Base-by-base conservation (phyloP, 2,329 filamentous ascomycete species). In the Aspergillus nomiae region DNA sequence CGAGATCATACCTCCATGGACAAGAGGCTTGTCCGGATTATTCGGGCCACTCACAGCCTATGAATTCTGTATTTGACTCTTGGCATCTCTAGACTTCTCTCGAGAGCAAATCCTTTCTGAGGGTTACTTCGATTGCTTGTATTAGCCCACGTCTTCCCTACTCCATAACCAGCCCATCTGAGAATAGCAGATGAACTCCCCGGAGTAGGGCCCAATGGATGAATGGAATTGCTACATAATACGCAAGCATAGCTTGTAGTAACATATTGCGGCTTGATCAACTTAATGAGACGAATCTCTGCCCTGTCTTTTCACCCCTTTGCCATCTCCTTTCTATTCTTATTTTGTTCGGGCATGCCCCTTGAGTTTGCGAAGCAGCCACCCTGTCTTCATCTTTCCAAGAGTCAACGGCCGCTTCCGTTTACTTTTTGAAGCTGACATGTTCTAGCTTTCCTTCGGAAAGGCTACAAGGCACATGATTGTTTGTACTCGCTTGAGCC, bases 41-140 rank as follows among this genome's bases (percentile, higher is more conserved):
- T 60, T 60, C 61, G 59, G 60, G 28, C 30, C 21, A 36, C 38
- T 60, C 54, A 50, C 62, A 60, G 50, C 63, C 63, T 63, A 64
- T 64, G 46, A 43, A 61, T 60, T 56, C 14, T 36, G 28, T 34
- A 34, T 26, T 36, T 24, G 38, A 45, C 5, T 46, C 45, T 59
- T 41, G 32, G 41, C 46, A 8, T 14, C 26, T 30, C 26, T 28
- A 30, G n/a, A 51, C 8, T 30, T 19, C 19, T 3, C 46, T 30
- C 26, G 26, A 30, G 46, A 30, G 45, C 11, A 48, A 48, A 26
- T 48, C 24, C 24, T 48, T 5, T 46, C 21, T 19, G 24, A 48
- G 11, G 8, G 24, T 16, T 48, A 26, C 11, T 28, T 28, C 45
- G 28, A 48, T 28, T 26, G 12, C 24, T 28, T 28, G 26, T 51